Percentiles rank a stretch among this genome's conserved stretches.
These are phyloP conservation scores for Boletus sp. DNA, from an alignment of 1,284 basidiomycete genomes.

Conservation along the genomic window DNA sequence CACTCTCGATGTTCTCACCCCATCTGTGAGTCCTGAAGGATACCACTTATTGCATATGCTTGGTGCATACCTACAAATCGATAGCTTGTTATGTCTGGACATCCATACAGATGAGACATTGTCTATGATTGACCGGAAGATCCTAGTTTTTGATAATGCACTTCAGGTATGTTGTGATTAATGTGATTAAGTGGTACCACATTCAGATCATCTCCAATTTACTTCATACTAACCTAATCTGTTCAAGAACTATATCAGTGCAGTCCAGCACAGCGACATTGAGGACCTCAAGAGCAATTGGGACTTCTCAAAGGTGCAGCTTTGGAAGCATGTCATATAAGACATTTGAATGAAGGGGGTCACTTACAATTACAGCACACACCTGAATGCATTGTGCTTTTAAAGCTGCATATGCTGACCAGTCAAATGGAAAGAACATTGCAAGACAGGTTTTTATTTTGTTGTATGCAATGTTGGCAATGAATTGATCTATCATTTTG, in stretches of 20 bases:
- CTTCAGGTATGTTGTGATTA: background rate
- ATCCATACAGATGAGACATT: background rate
- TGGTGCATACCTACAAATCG: background rate
- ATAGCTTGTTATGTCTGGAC: background rate
- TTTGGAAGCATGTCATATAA: background rate
- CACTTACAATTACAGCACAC: background rate
- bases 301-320: background rate
- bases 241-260: background rate
- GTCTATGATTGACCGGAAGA: background rate
- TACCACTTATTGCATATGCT: background rate
- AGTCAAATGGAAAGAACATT: background rate
- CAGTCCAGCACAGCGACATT: rapidly evolving
- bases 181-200: too few relatives aligned
- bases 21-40: background rate
- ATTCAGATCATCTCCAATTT: background rate
- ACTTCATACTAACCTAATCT: too few relatives aligned
- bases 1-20: background rate
- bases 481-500: too few relatives aligned
- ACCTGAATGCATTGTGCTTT: background rate
- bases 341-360: background rate
- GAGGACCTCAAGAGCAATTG: background rate
- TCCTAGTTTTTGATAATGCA: background rate
- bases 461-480: too few relatives aligned
- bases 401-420: background rate
- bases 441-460: background rate